A percentile compares a stretch with the other conserved stretches of the same genome.
Evolutionary conservation across 495 filamentous ascomycete species (phyloP).

Genomic region (Penicillium canariense): DNA sequence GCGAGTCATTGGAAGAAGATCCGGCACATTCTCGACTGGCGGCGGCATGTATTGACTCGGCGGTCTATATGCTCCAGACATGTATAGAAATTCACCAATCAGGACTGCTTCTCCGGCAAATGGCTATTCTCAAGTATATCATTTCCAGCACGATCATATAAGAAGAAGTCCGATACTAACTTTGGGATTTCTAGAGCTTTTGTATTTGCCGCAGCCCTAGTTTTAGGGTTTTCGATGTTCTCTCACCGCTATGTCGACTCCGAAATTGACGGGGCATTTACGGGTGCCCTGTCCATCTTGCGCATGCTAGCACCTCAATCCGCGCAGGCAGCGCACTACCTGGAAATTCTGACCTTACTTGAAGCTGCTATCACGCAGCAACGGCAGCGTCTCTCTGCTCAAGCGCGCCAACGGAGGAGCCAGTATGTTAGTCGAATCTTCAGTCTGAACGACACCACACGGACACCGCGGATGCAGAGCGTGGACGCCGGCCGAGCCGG

Average conservation of each 20-base stretch:
- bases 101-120: slow-evolving; percentile 32
- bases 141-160: background rate
- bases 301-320: slow-evolving; percentile 34
- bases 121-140: slow-evolving; percentile 39
- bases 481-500: slow-evolving; percentile 6
- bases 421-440: slow-evolving; percentile 41
- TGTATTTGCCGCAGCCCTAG: slow-evolving; percentile 42
- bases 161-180: slow-evolving; percentile 5
- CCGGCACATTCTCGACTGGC: slow-evolving; percentile 35
- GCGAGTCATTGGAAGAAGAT: slow-evolving; percentile 25
- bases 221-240: slow-evolving; percentile 45
- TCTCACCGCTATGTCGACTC: slow-evolving; percentile 33
- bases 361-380: slow-evolving; percentile 33
- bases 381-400: slow-evolving; percentile 30
- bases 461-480: slow-evolving; percentile 5
- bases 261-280: slow-evolving; percentile 32
- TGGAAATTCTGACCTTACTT: slow-evolving; percentile 35
- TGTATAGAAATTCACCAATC: slow-evolving; percentile 37
- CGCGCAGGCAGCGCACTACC: slow-evolving; percentile 42
- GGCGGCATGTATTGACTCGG: slow-evolving; percentile 39
- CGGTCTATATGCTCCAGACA: slow-evolving; percentile 43
- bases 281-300: slow-evolving; percentile 31
- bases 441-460: slow-evolving; percentile 25
- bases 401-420: slow-evolving; percentile 29
- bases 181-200: slow-evolving; percentile 30